phyloP scores from a whole-genome alignment of 768 basidiomycete species.

The Hypsizygus marmoreus region DNA sequence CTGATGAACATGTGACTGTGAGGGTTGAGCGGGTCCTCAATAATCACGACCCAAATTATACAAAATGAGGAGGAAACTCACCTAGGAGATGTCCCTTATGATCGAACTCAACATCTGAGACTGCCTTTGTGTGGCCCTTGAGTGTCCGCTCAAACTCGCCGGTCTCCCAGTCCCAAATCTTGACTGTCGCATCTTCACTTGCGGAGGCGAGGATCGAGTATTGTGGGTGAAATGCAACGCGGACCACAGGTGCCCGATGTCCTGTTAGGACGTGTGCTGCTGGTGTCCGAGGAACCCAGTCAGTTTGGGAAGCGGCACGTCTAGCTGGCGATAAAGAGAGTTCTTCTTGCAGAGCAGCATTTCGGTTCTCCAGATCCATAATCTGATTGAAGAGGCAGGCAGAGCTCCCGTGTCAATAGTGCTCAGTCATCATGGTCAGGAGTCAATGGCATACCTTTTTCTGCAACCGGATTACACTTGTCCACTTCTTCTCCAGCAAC shows the following conservation, averaged over 20 bases:
- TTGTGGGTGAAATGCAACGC: slow-evolving; percentile 84
- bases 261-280: slow-evolving; percentile 76
- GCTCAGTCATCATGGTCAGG: neutral
- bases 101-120: slow-evolving; percentile 88
- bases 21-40: neutral
- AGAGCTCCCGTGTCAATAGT: slow-evolving; percentile 4
- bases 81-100: slow-evolving; percentile 82
- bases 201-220: slow-evolving; percentile 84
- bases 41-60: neutral
- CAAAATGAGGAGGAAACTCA: slow-evolving; percentile 31
- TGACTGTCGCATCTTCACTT: slow-evolving; percentile 87
- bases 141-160: slow-evolving; percentile 91
- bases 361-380: slow-evolving; percentile 90
- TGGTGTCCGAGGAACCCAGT: slow-evolving; percentile 89
- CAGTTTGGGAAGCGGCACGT: slow-evolving; percentile 65
- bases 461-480: slow-evolving; percentile 91
- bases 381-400: slow-evolving; percentile 55
- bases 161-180: slow-evolving; percentile 97
- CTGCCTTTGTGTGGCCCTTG: slow-evolving; percentile 89
- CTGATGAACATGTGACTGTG: slow-evolving; percentile 70
- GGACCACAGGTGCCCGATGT: slow-evolving; percentile 75
- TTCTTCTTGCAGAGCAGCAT: slow-evolving; percentile 78
- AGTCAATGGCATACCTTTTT: slow-evolving; percentile 67
- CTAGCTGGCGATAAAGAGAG: slow-evolving; percentile 48
- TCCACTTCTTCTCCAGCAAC: slow-evolving; percentile 97